These are phyloP conservation scores for Solanum hybrid DNA, from an alignment of 305 asterid genomes.

Conservation along the genomic window DNA sequence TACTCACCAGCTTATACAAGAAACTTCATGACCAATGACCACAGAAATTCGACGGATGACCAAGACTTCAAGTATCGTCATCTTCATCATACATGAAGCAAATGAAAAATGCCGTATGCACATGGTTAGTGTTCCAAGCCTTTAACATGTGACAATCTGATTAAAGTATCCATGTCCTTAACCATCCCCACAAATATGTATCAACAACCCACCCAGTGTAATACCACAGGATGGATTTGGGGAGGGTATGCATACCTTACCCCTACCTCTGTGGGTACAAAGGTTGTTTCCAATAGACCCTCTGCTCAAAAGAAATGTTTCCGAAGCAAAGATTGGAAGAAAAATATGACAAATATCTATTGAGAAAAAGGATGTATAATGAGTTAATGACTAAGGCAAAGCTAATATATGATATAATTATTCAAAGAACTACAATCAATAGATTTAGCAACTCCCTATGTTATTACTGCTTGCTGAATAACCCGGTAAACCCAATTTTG, in stretches of 20 bases:
- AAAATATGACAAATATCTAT: neutral
- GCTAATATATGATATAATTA: neutral
- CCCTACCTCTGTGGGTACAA: neutral
- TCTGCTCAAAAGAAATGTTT: neutral
- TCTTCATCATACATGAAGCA: neutral
- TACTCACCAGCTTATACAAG: neutral
- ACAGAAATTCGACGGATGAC: neutral
- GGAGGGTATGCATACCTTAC: neutral
- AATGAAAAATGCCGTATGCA: neutral
- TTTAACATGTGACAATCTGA: neutral
- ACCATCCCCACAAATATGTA: neutral
- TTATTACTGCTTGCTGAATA: constrained; percentile 73
- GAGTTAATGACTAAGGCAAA: neutral
- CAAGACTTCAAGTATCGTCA: neutral
- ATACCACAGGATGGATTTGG: neutral
- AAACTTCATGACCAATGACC: neutral
- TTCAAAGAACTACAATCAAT: neutral
- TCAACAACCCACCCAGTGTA: neutral
- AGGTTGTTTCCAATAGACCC: neutral
- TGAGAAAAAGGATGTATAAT: neutral
- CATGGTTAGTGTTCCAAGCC: neutral
- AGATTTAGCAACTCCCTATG: neutral
- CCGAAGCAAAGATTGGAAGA: neutral
- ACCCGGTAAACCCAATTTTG: constrained; percentile 89
- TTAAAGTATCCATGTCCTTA: neutral